Percentiles rank a stretch among this genome's conserved stretches.
These are phyloP conservation scores for Lizonia empirigonia DNA, from an alignment of 2,329 filamentous ascomycete species.

Conservation along the genomic window DNA sequence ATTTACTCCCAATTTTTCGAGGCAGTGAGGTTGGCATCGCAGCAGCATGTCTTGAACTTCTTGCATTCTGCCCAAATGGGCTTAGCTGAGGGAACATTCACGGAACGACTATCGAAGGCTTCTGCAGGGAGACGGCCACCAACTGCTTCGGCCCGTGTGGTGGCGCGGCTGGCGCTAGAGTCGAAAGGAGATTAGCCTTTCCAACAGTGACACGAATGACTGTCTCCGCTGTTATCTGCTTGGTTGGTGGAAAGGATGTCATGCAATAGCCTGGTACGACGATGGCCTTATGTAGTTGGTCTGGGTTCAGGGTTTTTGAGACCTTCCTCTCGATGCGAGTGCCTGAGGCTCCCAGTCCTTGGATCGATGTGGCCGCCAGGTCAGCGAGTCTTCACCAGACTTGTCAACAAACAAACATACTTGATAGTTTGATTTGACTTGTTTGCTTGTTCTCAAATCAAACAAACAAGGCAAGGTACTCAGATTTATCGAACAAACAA, in stretches of 20 bases:
- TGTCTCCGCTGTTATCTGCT: conserved; percentile 14
- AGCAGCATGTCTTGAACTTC: conserved; percentile 11
- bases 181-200: conserved; percentile 1
- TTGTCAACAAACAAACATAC: no score
- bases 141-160: conserved; percentile 14
- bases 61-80: conserved; percentile 7
- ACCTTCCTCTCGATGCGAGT: not conserved
- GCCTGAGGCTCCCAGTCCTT: conserved; percentile 5
- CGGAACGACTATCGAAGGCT: conserved; percentile 18
- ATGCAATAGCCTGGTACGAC: conserved; percentile 5
- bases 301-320: not conserved
- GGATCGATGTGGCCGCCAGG: not conserved
- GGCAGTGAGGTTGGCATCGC: conserved; percentile 6
- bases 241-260: conserved; percentile 3
- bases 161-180: conserved; percentile 13
- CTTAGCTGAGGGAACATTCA: conserved; percentile 8
- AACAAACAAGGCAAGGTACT: no score
- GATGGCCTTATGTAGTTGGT: not conserved
- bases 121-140: conserved; percentile 12
- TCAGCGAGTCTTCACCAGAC: not conserved
- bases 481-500: no score
- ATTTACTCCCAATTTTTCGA: not conserved
- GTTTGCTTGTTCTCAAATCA: no score
- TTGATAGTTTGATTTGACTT: not conserved
- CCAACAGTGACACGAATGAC: conserved; percentile 5